Base-by-base conservation (phyloP, 805 yeast species). In the Wickerhamiella cacticola region DNA sequence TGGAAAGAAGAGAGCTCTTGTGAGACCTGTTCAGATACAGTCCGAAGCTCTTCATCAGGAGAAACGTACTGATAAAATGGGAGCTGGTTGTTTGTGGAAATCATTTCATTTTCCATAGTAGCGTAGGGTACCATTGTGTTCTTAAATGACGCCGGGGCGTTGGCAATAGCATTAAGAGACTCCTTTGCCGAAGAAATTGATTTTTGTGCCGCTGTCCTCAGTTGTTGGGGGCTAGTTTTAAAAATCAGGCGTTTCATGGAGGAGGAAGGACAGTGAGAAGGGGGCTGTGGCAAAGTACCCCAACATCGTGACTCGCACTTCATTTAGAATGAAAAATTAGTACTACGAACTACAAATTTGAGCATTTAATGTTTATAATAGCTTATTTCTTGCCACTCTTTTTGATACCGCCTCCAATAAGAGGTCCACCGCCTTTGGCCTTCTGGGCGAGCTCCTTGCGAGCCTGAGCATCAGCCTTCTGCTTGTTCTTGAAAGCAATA, bases 371-470 rank as follows among this genome's bases (percentile, higher is more conserved):
- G 24, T 21, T 23, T n/a, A 21, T 31, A 23, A 40, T 2, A 41
- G 23, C 15, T 23, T 52, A 54, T 41, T 56, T 54, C 51, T 55
- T 56, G 47, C 60, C 53, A 33, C 45, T 81, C 78, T 88, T 89
- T 76, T 89, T 88, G 71, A 88, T 88, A 52, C 97, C 97, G 46
- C 96, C 96, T 54, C 94, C 88, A 48, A 79, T 79, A 59, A 88
- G 69, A 31, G 96, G 96, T 48, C 95, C 95, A 55, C 95, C 95
- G 61, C 82, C 78, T 59, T 82, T 71, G 51, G 95, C 92, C 67
- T 82, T 78, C 46, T 81, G 77, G 55, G 89, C 86, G 79, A 89
- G 74, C 48, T 82, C 94, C 69, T 88, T 89, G 68, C 79, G 80
- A 25, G 96, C 95, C 62, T 82, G 83, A 57, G 89, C 95, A 53